Evolutionary conservation across 2,329 filamentous ascomycete species (phyloP), one percentile per base, ranked within the genome.

Genomic region (Diaporthe amygdali): DNA sequence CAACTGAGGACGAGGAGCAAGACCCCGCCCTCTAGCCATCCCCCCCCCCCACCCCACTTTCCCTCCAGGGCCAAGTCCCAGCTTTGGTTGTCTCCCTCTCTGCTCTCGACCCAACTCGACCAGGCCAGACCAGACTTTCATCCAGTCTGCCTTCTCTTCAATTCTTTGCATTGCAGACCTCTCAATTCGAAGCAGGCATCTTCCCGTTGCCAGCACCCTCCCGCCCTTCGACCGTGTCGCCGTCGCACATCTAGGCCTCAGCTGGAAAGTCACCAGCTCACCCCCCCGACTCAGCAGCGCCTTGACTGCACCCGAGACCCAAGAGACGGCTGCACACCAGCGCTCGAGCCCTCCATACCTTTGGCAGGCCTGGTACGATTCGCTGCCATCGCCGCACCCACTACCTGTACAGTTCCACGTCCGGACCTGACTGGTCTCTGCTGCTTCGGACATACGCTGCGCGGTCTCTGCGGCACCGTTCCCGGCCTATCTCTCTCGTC

Each of bases 21-120:
- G 44, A 68, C 66, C 66, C 66, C 66, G 66, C 66, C 56, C 54
- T 68, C 66, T 68, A 56, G 54, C 51, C 66, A 56, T 55, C 51
- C 54, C 32, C 64, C 47, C 47, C 14, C 41, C 49, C 51, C 66
- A 59, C 66, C 66, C 66, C 66, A 68, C 66, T 68, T 68, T 68
- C 52, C 66, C 32, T 49, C 66, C 66, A 68, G 30, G 54, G 66
- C 66, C 54, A 59, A 68, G 66, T 39, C 52, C 66, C 51, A 68
- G 52, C 66, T 55, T 39, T 55, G 51, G 9, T 55, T 32, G 66
- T 49, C 66, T 46, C 39, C 41, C 66, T 49, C 66, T 54, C 47
- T 66, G 46, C 47, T 47, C 59, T 63, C 25, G 59, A 63, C 44
- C 59, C 39, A 41, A 63, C 59, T 41, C 46, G 39, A 61, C 52